phyloP scores from a whole-genome alignment of 1,284 basidiomycete genomes.

The Naganishia sp. region DNA sequence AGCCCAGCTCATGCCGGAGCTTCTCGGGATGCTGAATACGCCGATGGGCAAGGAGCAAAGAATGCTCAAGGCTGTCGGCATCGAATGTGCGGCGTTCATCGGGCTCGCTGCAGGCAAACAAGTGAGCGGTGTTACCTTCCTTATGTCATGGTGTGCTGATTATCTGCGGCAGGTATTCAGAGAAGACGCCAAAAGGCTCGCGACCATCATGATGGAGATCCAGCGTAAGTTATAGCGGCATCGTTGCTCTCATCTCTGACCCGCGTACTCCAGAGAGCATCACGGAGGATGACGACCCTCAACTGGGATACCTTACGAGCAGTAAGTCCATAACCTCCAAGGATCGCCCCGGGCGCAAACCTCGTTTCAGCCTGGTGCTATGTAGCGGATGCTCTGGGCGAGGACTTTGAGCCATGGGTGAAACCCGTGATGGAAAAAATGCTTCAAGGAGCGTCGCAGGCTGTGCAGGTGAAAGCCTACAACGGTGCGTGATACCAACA shows the following conservation, averaged over 20 bases:
- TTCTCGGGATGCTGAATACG: constrained; percentile 16
- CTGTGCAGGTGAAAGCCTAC: constrained; percentile 14
- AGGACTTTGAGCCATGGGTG: constrained; percentile 25
- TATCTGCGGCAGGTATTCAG: constrained; percentile 8
- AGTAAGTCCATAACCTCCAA: background rate
- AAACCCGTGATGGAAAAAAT: constrained; percentile 24
- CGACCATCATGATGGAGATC: constrained; percentile 22
- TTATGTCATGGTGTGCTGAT: too few species aligned
- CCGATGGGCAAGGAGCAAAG: constrained; percentile 23
- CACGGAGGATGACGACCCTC: constrained; percentile 33
- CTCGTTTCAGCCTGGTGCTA: constrained; percentile 15
- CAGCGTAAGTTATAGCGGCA: constrained; percentile 3
- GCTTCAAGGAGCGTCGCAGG: constrained; percentile 4
- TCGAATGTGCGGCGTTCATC: constrained; percentile 29
- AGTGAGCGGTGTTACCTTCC: background rate
- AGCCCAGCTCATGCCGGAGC: constrained; percentile 29
- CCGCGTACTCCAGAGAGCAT: constrained; percentile 7
- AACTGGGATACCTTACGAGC: constrained; percentile 25
- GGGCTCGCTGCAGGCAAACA: constrained; percentile 31
- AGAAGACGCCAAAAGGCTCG: constrained; percentile 21
- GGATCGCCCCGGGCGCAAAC: background rate
- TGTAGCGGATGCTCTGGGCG: constrained; percentile 18
- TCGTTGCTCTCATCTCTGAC: background rate
- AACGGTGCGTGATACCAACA: background rate
- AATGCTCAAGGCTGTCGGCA: constrained; percentile 26